phyloP scores from a whole-genome alignment of 805 yeast species.

The Saturnispora dispora region DNA sequence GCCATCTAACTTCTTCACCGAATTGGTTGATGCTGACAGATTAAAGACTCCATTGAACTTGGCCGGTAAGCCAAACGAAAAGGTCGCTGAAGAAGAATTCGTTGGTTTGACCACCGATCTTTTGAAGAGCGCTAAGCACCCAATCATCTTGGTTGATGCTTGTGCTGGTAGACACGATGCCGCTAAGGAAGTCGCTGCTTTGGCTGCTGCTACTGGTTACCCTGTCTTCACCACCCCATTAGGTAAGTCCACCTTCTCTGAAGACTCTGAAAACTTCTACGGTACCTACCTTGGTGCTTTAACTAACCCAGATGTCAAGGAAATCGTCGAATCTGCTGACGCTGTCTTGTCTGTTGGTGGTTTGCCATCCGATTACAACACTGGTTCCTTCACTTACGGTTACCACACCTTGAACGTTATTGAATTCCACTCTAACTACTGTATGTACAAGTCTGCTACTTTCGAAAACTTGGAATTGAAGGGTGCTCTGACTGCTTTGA shows the following conservation, averaged over 20 bases:
- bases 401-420: conserved; percentile 66
- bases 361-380: conserved; percentile 78
- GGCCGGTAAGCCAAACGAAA: conserved; percentile 46
- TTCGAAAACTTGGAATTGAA: conserved; percentile 71
- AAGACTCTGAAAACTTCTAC: conserved; percentile 62
- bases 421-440: conserved; percentile 72
- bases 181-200: conserved; percentile 48
- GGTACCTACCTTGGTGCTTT: conserved; percentile 84
- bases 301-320: conserved; percentile 62
- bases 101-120: conserved; percentile 42
- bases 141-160: conserved; percentile 75
- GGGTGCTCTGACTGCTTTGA: conserved; percentile 38
- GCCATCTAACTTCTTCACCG: conserved; percentile 74
- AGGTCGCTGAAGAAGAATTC: conserved; percentile 56
- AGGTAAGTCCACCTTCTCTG: conserved; percentile 80
- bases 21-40: conserved; percentile 46
- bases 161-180: conserved; percentile 76
- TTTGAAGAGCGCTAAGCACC: conserved; percentile 53
- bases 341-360: conserved; percentile 75
- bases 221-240: conserved; percentile 82
- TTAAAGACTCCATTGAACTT: conserved; percentile 52
- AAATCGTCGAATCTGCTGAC: conserved; percentile 66
- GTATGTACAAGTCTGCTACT: conserved; percentile 59
- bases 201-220: conserved; percentile 62
- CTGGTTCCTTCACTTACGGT: conserved; percentile 76